These are phyloP conservation scores for Sarocladium oryzae DNA, from an alignment of 2,329 filamentous ascomycete genomes.

Conservation along the genomic window DNA sequence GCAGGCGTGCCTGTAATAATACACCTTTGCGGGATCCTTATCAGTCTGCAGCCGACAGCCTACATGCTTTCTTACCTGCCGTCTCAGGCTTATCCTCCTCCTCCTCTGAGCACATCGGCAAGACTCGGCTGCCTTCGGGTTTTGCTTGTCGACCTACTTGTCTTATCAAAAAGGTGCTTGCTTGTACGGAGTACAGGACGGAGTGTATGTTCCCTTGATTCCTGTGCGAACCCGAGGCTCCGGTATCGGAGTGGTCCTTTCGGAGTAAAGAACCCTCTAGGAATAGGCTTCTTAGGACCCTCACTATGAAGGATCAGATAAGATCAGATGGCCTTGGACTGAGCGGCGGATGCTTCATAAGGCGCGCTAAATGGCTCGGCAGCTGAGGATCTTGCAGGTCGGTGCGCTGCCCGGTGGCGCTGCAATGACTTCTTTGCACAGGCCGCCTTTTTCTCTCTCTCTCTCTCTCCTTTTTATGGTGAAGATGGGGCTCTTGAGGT, in stretches of 20 bases:
- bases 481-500: neutral
- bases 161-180: neutral
- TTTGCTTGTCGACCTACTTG: neutral
- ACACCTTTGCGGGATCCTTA: too few relatives aligned
- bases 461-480: too few relatives aligned
- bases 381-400: neutral
- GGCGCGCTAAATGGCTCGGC: neutral
- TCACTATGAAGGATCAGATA: neutral
- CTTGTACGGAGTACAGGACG: too few relatives aligned
- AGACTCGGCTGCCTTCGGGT: neutral
- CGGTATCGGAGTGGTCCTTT: neutral
- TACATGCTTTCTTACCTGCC: constrained; percentile 2
- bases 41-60: neutral
- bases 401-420: neutral
- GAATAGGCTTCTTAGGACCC: too few relatives aligned
- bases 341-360: too few relatives aligned
- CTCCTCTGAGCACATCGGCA: neutral
- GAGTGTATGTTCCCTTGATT: neutral
- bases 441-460: too few relatives aligned
- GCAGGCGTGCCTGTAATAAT: neutral
- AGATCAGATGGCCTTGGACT: neutral
- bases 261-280: too few relatives aligned
- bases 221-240: neutral
- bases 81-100: neutral
- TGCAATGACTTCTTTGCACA: neutral